A percentile compares a stretch with the other conserved stretches of the same genome.
Evolutionary conservation across 2,329 filamentous ascomycete species (phyloP).

Genomic region (Stemphylium beticola): DNA sequence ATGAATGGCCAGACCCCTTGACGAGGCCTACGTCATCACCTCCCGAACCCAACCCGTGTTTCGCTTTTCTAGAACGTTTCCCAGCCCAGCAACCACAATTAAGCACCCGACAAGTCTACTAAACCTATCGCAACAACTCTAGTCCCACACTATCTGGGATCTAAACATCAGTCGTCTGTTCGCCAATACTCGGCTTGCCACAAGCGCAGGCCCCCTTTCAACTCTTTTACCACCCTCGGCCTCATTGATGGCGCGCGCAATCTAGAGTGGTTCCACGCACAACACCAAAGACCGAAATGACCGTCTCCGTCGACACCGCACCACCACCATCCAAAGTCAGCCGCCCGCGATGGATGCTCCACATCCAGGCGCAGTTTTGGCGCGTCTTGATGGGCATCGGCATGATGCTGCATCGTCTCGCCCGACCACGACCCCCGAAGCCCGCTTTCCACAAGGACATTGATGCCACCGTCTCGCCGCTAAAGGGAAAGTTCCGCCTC

Average conservation of each 20-base stretch:
- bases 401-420: slow-evolving; percentile 70
- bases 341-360: slow-evolving; percentile 64
- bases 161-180: slow-evolving; percentile 1
- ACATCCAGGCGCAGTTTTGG: slow-evolving; percentile 69
- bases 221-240: slow-evolving; percentile 1
- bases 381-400: slow-evolving; percentile 71
- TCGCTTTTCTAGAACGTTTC: slow-evolving; percentile 14
- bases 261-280: slow-evolving; percentile 3
- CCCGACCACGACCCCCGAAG: slow-evolving; percentile 64
- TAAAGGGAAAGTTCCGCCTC: slow-evolving; percentile 58
- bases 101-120: background rate
- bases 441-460: slow-evolving; percentile 66
- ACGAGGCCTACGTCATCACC: slow-evolving; percentile 23
- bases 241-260: slow-evolving; percentile 12
- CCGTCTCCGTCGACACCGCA: slow-evolving; percentile 5
- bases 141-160: background rate
- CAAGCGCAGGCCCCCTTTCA: slow-evolving; percentile 19
- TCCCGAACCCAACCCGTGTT: slow-evolving; percentile 4
- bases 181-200: slow-evolving; percentile 10
- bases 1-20: slow-evolving; percentile 6
- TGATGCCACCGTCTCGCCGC: slow-evolving; percentile 55
- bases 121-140: background rate
- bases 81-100: slow-evolving; percentile 1
- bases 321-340: slow-evolving; percentile 31
- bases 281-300: background rate